Evolutionary conservation across 192 early-diverging fungal genomes (phyloP).

Genomic region (Coemansia nantahalensis): DNA sequence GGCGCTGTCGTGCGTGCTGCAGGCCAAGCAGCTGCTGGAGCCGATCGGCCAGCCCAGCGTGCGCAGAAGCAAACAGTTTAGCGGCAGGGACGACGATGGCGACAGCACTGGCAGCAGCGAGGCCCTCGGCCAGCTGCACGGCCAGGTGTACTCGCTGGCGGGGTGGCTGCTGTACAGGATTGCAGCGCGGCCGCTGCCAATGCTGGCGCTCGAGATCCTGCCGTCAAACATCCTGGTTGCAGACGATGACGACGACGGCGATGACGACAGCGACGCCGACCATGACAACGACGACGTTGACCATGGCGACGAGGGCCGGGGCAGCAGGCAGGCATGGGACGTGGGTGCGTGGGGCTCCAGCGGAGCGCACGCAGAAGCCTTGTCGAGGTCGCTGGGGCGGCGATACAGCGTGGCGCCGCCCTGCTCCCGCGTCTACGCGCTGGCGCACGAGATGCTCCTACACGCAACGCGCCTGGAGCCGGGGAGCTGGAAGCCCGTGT

Average conservation of each 20-base stretch:
- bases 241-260: constrained; percentile 12
- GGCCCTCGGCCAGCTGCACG: constrained; percentile 6
- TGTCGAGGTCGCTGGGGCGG: constrained; percentile 18
- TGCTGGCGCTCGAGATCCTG: constrained; percentile 31
- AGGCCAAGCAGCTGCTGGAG: constrained; percentile 28
- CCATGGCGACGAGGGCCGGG: no score
- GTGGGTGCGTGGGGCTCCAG: constrained; percentile 21
- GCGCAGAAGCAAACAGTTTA: no score
- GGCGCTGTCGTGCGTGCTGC: constrained; percentile 33
- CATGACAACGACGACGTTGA: no score
- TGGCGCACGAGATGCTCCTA: constrained; percentile 28
- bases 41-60: no score
- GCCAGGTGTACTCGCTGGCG: constrained; percentile 17
- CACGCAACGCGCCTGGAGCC: constrained; percentile 22
- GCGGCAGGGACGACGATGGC: background rate
- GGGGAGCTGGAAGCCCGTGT: constrained; percentile 29
- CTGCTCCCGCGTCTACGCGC: constrained; percentile 6
- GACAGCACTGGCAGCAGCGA: no score
- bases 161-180: constrained; percentile 32
- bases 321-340: constrained; percentile 44
- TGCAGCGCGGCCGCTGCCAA: constrained; percentile 28
- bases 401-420: constrained; percentile 23
- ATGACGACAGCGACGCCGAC: no score
- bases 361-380: constrained; percentile 1
- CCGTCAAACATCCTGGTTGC: constrained; percentile 34